Conservation (phyloP, 192 early-diverging fungal genomes). For the Umbelopsis ramanniana region DNA sequence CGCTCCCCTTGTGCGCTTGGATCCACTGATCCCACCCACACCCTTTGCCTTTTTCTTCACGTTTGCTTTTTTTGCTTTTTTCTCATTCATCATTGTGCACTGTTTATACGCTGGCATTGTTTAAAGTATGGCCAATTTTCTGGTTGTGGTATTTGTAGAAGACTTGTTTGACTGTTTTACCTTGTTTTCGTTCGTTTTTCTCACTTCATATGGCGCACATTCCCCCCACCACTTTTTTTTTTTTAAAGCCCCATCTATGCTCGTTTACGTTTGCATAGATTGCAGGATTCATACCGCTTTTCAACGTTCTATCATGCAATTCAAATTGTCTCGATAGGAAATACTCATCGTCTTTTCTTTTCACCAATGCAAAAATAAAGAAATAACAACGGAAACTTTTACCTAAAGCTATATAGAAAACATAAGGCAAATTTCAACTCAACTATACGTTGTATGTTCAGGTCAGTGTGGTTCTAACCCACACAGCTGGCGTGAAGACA, state of each 20-base stretch:
- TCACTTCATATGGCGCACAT: background rate
- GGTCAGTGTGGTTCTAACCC: too few relatives aligned
- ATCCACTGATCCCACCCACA: background rate
- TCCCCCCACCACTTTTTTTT: background rate
- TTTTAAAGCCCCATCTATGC: background rate
- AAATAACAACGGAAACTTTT: too few relatives aligned
- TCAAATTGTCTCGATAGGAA: too few relatives aligned
- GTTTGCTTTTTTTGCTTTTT: background rate
- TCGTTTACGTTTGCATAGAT: background rate
- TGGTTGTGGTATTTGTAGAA: slow-evolving; percentile 17
- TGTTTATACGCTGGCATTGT: slow-evolving; percentile 25
- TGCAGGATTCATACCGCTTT: too few relatives aligned
- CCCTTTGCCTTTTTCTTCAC: slow-evolving; percentile 8
- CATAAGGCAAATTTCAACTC: too few relatives aligned
- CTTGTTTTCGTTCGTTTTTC: background rate
- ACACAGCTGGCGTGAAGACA: too few relatives aligned
- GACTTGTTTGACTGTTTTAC: slow-evolving; percentile 9
- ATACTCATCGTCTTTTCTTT: too few relatives aligned
- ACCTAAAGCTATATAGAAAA: too few relatives aligned
- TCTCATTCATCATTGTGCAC: slow-evolving; percentile 7
- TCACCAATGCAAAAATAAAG: too few relatives aligned
- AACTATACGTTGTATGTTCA: too few relatives aligned
- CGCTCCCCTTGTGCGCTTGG: background rate
- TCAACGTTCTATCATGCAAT: too few relatives aligned
- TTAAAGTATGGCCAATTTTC: background rate